Conservation (phyloP, 352 stramenopile species). For the Phytophthora cactorum region DNA sequence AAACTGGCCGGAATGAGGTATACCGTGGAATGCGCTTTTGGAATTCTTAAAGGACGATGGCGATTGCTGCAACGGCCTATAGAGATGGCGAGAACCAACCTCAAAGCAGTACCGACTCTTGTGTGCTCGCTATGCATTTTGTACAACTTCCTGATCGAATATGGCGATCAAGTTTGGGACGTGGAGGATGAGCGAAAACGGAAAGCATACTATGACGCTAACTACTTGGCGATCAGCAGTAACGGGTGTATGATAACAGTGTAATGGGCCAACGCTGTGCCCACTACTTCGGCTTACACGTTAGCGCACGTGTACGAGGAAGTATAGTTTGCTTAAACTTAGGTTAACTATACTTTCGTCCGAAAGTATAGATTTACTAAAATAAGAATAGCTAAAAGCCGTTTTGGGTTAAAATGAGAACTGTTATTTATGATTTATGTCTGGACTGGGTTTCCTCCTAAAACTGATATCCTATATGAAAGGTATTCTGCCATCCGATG, state of each 20-base stretch:
- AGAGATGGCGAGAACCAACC: background rate
- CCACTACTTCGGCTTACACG: too few relatives aligned
- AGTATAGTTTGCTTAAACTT: too few relatives aligned
- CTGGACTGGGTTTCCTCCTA: too few relatives aligned
- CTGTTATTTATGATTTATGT: too few relatives aligned
- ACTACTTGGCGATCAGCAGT: background rate
- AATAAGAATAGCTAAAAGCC: too few relatives aligned
- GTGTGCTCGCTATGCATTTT: background rate
- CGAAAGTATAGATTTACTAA: too few relatives aligned
- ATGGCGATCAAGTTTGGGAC: background rate
- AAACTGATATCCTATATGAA: too few relatives aligned
- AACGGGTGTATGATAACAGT: background rate
- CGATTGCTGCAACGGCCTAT: background rate
- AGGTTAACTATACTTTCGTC: too few relatives aligned
- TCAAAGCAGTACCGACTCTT: background rate
- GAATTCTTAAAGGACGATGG: background rate
- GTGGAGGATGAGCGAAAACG: background rate
- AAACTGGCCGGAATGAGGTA: background rate
- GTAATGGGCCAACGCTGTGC: too few relatives aligned
- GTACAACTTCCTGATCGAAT: background rate
- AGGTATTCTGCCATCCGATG: too few relatives aligned
- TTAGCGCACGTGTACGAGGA: too few relatives aligned
- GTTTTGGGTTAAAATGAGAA: too few relatives aligned
- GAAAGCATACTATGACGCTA: background rate
- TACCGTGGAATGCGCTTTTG: background rate